Evolutionary conservation across 2,329 filamentous ascomycete species (phyloP).

Genomic region (Helminthosporium solani): DNA sequence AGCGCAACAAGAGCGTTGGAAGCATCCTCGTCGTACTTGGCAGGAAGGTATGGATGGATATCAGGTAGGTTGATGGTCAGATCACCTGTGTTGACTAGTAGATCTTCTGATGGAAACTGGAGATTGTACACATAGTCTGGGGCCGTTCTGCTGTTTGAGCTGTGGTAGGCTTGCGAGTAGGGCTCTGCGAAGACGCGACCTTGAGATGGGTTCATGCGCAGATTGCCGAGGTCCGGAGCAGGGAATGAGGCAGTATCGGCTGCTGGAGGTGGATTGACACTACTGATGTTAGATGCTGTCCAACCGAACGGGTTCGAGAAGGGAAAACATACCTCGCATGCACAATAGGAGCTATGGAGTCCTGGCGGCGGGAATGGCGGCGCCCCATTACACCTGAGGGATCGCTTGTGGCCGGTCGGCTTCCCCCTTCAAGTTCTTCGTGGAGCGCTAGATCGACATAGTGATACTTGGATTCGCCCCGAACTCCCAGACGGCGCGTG

Average conservation of each 20-base stretch:
- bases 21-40: constrained; percentile 80
- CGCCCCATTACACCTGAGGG: constrained; percentile 8
- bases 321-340: constrained; percentile 34
- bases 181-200: constrained; percentile 51
- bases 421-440: constrained; percentile 16
- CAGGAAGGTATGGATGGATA: constrained; percentile 78
- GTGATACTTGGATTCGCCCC: constrained; percentile 98
- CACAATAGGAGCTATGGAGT: constrained; percentile 33
- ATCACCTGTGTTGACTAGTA: constrained; percentile 61
- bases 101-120: constrained; percentile 60
- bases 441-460: constrained; percentile 62
- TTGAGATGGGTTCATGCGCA: constrained; percentile 42
- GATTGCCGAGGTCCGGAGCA: constrained; percentile 21
- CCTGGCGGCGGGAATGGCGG: constrained; percentile 31
- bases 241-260: constrained; percentile 53
- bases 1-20: constrained; percentile 82
- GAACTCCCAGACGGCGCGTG: constrained; percentile 85
- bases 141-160: constrained; percentile 40
- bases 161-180: constrained; percentile 45
- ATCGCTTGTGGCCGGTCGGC: neutral
- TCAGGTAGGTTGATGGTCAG: constrained; percentile 79
- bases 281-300: neutral
- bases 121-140: constrained; percentile 63
- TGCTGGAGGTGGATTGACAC: constrained; percentile 41
- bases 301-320: neutral